These are phyloP conservation scores for Phalaenopsis equestris DNA, from an alignment of 106 monocot genomes.

Conservation along the genomic window DNA sequence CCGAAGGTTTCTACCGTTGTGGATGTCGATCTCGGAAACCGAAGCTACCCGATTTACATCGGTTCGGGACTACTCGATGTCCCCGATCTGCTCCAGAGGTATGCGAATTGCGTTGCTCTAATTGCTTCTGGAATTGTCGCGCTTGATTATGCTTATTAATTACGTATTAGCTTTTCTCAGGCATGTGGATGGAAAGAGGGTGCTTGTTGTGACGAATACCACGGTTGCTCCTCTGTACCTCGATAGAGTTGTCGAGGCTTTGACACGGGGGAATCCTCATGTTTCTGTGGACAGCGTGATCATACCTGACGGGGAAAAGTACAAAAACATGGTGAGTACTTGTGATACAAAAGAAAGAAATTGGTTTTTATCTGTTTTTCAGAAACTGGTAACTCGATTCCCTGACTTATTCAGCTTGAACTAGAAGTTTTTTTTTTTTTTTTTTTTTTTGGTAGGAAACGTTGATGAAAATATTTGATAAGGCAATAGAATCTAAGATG, in stretches of 20 bases:
- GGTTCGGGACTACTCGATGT: slow-evolving; percentile 72
- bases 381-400: not conserved
- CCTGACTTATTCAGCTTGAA: not conserved
- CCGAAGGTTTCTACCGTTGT: slow-evolving; percentile 60
- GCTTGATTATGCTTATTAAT: not conserved
- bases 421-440: not conserved
- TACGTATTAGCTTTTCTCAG: slow-evolving; percentile 22
- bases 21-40: slow-evolving; percentile 80
- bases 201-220: slow-evolving; percentile 94
- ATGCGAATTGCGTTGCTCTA: not conserved
- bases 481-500: slow-evolving; percentile 75
- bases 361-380: not conserved
- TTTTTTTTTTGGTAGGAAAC: slow-evolving; percentile 47
- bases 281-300: slow-evolving; percentile 85
- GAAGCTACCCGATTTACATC: slow-evolving; percentile 97
- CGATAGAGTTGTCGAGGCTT: slow-evolving; percentile 51
- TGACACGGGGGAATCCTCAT: slow-evolving; percentile 58
- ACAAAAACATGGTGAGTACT: slow-evolving; percentile 78
- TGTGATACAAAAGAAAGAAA: not conserved
- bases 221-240: slow-evolving; percentile 89
- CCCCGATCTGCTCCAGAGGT: slow-evolving; percentile 93
- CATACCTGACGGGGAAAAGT: slow-evolving; percentile 91
- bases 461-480: slow-evolving; percentile 95
- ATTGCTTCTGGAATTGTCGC: not conserved
- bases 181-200: slow-evolving; percentile 85